These are phyloP conservation scores for Fistulina hepatica DNA, from an alignment of 1,284 basidiomycete species.

Conservation along the genomic window DNA sequence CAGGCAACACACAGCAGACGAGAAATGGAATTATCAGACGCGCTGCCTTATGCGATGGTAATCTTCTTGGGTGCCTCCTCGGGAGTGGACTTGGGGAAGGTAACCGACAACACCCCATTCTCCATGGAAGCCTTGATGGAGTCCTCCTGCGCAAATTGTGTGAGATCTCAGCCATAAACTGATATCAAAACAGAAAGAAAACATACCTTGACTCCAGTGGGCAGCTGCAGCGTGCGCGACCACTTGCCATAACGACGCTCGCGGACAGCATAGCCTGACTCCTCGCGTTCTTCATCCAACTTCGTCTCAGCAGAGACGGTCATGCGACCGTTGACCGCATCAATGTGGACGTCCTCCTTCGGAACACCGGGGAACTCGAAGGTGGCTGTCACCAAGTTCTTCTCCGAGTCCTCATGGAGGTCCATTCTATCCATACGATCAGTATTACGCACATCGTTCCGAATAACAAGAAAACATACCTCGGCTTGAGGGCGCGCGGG, in stretches of 20 bases:
- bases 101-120: slow-evolving; percentile 14
- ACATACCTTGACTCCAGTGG: slow-evolving; percentile 27
- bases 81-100: slow-evolving; percentile 13
- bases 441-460: background rate
- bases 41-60: slow-evolving; percentile 11
- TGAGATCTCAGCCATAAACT: background rate
- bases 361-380: slow-evolving; percentile 36
- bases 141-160: slow-evolving; percentile 10
- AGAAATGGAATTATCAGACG: too few species aligned
- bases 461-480: slow-evolving; percentile 5
- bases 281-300: slow-evolving; percentile 19
- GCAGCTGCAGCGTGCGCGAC: slow-evolving; percentile 27
- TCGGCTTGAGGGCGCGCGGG: slow-evolving; percentile 14
- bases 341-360: slow-evolving; percentile 30
- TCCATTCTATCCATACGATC: slow-evolving; percentile 20
- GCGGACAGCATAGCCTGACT: slow-evolving; percentile 24
- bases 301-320: slow-evolving; percentile 27
- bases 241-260: slow-evolving; percentile 30
- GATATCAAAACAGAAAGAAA: background rate
- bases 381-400: slow-evolving; percentile 27
- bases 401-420: slow-evolving; percentile 22
- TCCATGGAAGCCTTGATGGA: slow-evolving; percentile 16
- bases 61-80: slow-evolving; percentile 16
- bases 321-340: slow-evolving; percentile 28
- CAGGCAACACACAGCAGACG: too few species aligned